phyloP scores from a whole-genome alignment of 495 filamentous ascomycete genomes.

The Cercophora newfieldiana region DNA sequence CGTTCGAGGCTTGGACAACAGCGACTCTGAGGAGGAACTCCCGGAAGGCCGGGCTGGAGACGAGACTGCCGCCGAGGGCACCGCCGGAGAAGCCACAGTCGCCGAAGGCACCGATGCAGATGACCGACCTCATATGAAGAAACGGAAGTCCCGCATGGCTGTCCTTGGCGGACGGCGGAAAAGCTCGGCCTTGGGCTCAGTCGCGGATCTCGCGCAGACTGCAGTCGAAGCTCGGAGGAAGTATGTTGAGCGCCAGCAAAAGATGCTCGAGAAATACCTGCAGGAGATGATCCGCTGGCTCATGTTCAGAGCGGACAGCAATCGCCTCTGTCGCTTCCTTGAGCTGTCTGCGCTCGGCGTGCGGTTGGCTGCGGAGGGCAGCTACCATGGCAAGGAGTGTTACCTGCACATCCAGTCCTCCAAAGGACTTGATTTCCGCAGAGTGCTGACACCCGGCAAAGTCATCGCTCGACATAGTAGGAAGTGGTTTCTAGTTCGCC shows the following conservation, averaged over 20 bases:
- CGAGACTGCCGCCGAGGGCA: constrained; percentile 50
- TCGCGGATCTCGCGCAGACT: constrained; percentile 26
- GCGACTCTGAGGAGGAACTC: constrained; percentile 77
- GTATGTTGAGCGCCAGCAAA: constrained; percentile 67
- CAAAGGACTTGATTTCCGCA: constrained; percentile 86
- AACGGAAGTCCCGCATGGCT: constrained; percentile 67
- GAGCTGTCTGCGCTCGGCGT: constrained; percentile 94
- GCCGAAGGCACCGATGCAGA: constrained; percentile 46
- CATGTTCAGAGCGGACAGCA: constrained; percentile 95
- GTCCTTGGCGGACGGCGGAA: constrained; percentile 38
- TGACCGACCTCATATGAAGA: constrained; percentile 43
- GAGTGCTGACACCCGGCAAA: constrained; percentile 70
- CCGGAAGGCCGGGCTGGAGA: constrained; percentile 43
- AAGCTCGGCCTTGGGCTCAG: constrained; percentile 33
- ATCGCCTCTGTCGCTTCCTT: constrained; percentile 92
- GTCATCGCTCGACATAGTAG: constrained; percentile 80
- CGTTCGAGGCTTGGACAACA: constrained; percentile 75
- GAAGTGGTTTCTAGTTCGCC: constrained; percentile 97
- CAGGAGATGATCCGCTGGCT: constrained; percentile 91
- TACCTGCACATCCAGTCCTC: constrained; percentile 87
- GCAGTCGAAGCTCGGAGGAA: constrained; percentile 42
- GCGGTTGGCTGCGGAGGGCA: constrained; percentile 90
- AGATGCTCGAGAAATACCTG: constrained; percentile 88
- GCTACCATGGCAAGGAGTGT: constrained; percentile 97
- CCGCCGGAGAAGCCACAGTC: constrained; percentile 41